Conservation (phyloP, 2,329 filamentous ascomycete species). For the Ambrosiella beaveri region DNA sequence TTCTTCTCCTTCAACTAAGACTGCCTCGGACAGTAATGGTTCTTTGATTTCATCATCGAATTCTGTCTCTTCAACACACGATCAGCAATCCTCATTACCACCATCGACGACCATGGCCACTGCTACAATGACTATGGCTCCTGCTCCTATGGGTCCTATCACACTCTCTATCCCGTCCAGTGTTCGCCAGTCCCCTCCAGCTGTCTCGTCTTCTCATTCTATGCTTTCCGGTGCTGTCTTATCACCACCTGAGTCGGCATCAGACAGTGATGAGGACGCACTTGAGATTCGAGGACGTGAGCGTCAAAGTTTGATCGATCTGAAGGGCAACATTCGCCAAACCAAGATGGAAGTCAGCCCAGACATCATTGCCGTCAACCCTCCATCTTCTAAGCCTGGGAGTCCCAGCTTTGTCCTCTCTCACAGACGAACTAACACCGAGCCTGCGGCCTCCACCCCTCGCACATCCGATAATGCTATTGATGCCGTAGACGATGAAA, state of each 20-base stretch:
- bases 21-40: slow-evolving; percentile 7
- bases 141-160: slow-evolving; percentile 8
- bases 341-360: slow-evolving; percentile 16
- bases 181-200: slow-evolving; percentile 70
- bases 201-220: slow-evolving; percentile 49
- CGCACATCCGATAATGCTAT: slow-evolving; percentile 33
- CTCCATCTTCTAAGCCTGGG: slow-evolving; percentile 27
- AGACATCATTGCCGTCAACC: slow-evolving; percentile 17
- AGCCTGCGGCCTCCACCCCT: slow-evolving; percentile 26
- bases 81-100: slow-evolving; percentile 3
- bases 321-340: slow-evolving; percentile 64
- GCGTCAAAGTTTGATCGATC: slow-evolving; percentile 41
- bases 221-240: slow-evolving; percentile 77
- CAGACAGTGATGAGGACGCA: slow-evolving; percentile 49
- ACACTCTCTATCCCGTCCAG: slow-evolving; percentile 35
- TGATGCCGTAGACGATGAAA: slow-evolving; percentile 44
- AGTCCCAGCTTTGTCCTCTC: slow-evolving; percentile 16
- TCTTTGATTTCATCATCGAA: slow-evolving; percentile 6
- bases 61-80: slow-evolving; percentile 1
- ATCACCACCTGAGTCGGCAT: slow-evolving; percentile 74
- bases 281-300: slow-evolving; percentile 29
- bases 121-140: slow-evolving; percentile 11
- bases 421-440: slow-evolving; percentile 39
- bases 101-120: slow-evolving; percentile 10
- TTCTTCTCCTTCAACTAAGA: slow-evolving; percentile 7